Evolutionary conservation across 2,329 filamentous ascomycete genomes (phyloP).

Genomic region (Colletotrichum sp.): DNA sequence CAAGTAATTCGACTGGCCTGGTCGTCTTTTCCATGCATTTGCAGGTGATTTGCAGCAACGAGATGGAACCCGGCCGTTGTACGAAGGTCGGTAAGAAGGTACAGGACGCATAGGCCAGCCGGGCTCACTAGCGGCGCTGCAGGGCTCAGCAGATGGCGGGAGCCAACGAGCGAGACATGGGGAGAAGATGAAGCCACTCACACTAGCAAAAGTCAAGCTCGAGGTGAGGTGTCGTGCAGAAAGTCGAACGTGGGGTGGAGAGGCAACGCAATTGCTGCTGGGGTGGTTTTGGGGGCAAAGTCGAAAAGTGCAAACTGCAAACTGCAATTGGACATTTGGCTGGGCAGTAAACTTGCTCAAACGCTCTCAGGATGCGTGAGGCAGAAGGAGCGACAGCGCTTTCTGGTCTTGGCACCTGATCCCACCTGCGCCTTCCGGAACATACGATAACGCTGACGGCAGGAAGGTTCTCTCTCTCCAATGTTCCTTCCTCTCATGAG

Average conservation of each 20-base stretch:
- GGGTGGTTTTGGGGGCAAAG: background rate
- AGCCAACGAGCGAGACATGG: background rate
- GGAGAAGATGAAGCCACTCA: background rate
- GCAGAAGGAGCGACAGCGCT: slow-evolving; percentile 4
- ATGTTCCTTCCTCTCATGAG: background rate
- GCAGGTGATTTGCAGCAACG: background rate
- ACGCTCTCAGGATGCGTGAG: slow-evolving; percentile 21
- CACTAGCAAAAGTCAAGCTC: background rate
- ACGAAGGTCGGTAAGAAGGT: background rate
- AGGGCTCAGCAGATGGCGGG: background rate
- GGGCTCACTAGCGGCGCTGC: background rate
- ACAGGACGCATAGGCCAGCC: background rate
- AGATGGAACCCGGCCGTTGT: background rate
- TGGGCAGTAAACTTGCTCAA: slow-evolving; percentile 27
- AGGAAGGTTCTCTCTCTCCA: background rate
- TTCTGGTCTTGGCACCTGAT: slow-evolving; percentile 2
- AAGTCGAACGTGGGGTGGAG: background rate
- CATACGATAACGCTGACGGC: background rate
- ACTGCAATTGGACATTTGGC: background rate
- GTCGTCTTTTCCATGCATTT: background rate
- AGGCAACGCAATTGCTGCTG: background rate
- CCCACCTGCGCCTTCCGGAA: background rate
- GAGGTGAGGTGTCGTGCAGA: background rate
- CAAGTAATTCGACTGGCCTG: background rate
- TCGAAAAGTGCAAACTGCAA: background rate